Evolutionary conservation across 2,329 filamentous ascomycete genomes (phyloP), one percentile per base, ranked within the genome.

Genomic region (Penicillium sp.): DNA sequence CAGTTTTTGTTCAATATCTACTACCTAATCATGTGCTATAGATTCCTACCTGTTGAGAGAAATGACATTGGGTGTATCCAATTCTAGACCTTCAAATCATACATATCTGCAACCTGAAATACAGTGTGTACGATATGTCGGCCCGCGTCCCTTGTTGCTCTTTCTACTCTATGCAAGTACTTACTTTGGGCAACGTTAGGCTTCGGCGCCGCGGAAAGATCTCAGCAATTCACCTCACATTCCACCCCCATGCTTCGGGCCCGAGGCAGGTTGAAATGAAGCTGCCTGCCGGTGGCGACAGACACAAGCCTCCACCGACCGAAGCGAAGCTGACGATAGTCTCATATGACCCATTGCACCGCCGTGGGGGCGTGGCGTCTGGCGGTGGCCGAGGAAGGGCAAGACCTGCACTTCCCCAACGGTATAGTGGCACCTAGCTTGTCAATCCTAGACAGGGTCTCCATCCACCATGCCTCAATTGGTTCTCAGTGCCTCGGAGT

Each of bases 221-320:
- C 24, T 27, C 24, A 27, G 8, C 24, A 27, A 27, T 27, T 27
- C 24, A 18, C 24, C 24, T 27, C 24, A 36, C 6, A 36, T 36
- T 7, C 38, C 14, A 40, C 10, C 21, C 38, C 21, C 7, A 13
- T n/a, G 13, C 4, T 13, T 6, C 13, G 13, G 11, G 6, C 13
- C n/a, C n/a, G 34, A n/a, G 34, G 13, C 13, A 7, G 11, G 34
- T n/a, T 13, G 14, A 16, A 32, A 43, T 18, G n/a, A 24, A 34
- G 57, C 43, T 57, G 50, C 55, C 60, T 60, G 31, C 27, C 14
- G 47, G 56, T 64, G 61, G 60, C 60, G 40, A 39, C 45, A 22
- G 4, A 10, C 24, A 13, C 42, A 27, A 11, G 45, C 32, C 50
- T 24, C 11, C 39, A 43, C 41, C 27, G 34, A 27, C 34, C 31